These are phyloP conservation scores for Strobilomyces dryophilus DNA, from an alignment of 768 basidiomycete genomes.

Conservation along the genomic window DNA sequence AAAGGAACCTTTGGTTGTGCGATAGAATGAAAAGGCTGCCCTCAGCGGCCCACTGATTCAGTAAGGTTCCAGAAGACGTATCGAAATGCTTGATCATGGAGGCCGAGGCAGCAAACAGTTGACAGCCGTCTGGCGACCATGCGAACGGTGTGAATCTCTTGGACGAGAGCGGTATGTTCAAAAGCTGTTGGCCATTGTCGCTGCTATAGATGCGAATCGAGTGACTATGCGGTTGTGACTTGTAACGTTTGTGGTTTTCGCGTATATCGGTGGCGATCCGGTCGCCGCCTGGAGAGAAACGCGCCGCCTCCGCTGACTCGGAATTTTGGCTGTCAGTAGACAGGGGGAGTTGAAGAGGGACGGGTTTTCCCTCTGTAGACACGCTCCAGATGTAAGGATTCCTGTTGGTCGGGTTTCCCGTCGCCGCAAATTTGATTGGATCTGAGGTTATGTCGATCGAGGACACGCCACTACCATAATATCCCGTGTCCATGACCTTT, in stretches of 20 bases:
- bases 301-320: neutral
- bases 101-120: neutral
- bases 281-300: constrained; percentile 3
- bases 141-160: neutral
- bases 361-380: neutral
- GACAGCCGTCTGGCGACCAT: neutral
- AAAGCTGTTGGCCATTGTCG: neutral
- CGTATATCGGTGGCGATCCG: neutral
- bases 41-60: neutral
- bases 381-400: neutral
- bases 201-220: neutral
- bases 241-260: neutral
- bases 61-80: neutral
- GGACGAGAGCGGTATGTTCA: neutral
- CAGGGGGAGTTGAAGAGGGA: neutral
- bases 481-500: neutral
- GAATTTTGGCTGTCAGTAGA: neutral
- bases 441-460: neutral
- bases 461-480: neutral
- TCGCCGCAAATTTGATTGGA: neutral
- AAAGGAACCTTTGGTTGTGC: neutral
- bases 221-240: neutral
- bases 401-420: neutral
- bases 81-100: neutral
- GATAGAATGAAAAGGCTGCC: neutral